These are phyloP conservation scores for Setaria italica DNA, from an alignment of 202 grass and related monocot genomes.

Conservation along the genomic window DNA sequence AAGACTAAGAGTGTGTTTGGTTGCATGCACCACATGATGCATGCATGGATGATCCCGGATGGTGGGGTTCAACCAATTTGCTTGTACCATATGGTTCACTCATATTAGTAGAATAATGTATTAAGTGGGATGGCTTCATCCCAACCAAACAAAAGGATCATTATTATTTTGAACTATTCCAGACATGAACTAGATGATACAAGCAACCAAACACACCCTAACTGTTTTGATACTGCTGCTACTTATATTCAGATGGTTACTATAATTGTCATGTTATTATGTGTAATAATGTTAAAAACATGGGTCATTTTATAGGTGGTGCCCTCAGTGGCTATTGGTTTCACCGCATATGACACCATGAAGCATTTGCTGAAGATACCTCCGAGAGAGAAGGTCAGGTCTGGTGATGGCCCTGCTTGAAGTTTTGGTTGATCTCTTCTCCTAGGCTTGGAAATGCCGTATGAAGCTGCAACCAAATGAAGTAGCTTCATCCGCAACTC, in stretches of 20 bases:
- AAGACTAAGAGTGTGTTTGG: neutral
- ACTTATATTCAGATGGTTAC: neutral
- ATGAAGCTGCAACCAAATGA: neutral
- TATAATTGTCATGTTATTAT: slow-evolving; percentile 8
- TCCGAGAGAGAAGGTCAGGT: slow-evolving; percentile 53
- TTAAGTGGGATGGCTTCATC: too few species aligned
- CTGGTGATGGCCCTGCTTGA: slow-evolving; percentile 45
- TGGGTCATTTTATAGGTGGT: slow-evolving; percentile 57
- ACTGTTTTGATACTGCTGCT: slow-evolving; percentile 1
- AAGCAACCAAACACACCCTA: too few species aligned
- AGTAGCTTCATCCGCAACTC: neutral
- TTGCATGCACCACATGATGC: too few species aligned
- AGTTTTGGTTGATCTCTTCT: neutral
- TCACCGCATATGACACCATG: slow-evolving; percentile 77
- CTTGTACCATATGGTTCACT: too few species aligned
- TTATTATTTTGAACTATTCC: too few species aligned
- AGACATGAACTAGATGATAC: too few species aligned
- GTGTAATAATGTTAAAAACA: slow-evolving; percentile 5
- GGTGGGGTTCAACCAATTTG: too few species aligned
- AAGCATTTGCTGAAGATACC: slow-evolving; percentile 72
- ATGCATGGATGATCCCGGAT: too few species aligned
- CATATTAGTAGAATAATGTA: too few species aligned
- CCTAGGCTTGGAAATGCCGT: neutral
- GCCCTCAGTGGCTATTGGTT: slow-evolving; percentile 77
- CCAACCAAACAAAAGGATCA: too few species aligned